phyloP scores from a whole-genome alignment of 441 rosid species.

The Hypseocharis bilobata region DNA sequence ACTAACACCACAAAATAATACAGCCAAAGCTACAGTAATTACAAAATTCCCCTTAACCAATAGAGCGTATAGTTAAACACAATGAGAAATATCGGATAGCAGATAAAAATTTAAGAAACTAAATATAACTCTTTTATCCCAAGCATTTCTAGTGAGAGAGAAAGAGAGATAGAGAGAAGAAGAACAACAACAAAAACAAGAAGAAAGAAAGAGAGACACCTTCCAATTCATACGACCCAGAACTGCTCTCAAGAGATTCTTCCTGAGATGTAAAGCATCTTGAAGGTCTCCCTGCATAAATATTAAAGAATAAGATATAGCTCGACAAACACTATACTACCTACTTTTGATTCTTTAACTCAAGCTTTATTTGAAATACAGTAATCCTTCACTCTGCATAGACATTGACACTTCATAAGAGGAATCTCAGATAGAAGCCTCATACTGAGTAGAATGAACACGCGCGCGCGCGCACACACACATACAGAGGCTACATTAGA shows the following conservation, averaged over 20 bases:
- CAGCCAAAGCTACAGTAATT: neutral
- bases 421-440: neutral
- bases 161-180: too few relatives aligned
- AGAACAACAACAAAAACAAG: too few relatives aligned
- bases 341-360: conserved; percentile 3
- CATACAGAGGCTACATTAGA: too few relatives aligned
- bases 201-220: conserved; percentile 45
- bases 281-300: conserved; percentile 65
- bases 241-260: conserved; percentile 58
- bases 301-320: conserved; percentile 6
- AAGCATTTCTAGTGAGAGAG: too few relatives aligned
- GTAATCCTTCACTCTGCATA: neutral
- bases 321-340: neutral
- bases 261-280: conserved; percentile 72
- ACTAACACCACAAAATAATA: neutral
- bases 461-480: neutral
- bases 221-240: conserved; percentile 51
- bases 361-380: neutral
- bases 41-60: neutral
- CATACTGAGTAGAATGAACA: neutral
- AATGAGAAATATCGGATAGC: neutral
- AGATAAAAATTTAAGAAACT: neutral
- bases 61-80: neutral
- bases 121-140: conserved; percentile 1
- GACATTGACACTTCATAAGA: neutral